A percentile compares a stretch with the other conserved stretches of the same genome.
Evolutionary conservation across 345 rosid genomes (phyloP).

Genomic region (Reutealis trisperma): DNA sequence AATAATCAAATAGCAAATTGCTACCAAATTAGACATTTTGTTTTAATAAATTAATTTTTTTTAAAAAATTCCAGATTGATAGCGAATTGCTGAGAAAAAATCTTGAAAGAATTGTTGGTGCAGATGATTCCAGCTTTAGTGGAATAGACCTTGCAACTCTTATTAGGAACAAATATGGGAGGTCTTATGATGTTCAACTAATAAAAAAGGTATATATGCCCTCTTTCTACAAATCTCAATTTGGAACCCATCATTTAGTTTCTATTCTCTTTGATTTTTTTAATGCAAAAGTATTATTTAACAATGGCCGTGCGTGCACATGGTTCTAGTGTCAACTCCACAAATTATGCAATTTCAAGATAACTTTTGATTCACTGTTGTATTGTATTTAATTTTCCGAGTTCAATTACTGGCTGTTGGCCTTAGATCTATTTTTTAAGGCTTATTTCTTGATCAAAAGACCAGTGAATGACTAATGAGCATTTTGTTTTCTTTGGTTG

Average conservation of each 20-base stretch:
- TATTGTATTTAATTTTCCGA: no score
- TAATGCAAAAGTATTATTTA: neutral
- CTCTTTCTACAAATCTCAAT: neutral
- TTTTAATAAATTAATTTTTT: no score
- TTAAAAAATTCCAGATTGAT: conserved; percentile 41
- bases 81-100: conserved; percentile 61
- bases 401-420: no score
- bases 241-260: neutral
- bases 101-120: conserved; percentile 87
- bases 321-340: no score
- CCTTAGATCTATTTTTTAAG: no score
- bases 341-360: no score
- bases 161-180: conserved; percentile 87
- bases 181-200: conserved; percentile 90
- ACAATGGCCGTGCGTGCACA: no score
- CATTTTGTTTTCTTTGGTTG: no score
- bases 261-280: neutral
- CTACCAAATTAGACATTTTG: no score
- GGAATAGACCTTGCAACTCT: conserved; percentile 97
- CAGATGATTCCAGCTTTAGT: conserved; percentile 82
- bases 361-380: no score
- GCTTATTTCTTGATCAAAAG: no score
- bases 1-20: neutral
- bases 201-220: conserved; percentile 72
- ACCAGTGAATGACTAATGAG: no score